Evolutionary conservation across 2,329 filamentous ascomycete species (phyloP).

Genomic region (Penicillium sp.): DNA sequence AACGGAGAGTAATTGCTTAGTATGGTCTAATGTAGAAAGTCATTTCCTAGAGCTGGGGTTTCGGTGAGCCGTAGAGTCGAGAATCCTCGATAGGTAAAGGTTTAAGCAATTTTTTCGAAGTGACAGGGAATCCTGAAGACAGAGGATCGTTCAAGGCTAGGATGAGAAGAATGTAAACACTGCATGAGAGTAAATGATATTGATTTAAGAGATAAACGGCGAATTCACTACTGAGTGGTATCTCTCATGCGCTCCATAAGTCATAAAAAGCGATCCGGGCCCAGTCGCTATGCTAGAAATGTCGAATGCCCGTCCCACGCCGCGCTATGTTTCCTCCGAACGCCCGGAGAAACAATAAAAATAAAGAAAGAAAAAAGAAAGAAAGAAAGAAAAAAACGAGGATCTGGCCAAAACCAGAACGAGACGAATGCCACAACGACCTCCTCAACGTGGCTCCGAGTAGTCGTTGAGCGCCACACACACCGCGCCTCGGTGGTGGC

Average conservation of each 20-base stretch:
- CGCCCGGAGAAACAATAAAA: conserved; percentile 3
- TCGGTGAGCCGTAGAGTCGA: too few species aligned
- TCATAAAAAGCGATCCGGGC: conserved; percentile 4
- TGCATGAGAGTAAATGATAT: not conserved
- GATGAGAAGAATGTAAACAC: not conserved
- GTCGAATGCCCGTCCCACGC: conserved; percentile 11
- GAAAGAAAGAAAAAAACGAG: not conserved
- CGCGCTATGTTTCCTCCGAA: conserved; percentile 26
- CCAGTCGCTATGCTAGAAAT: not conserved
- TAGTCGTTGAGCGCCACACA: conserved; percentile 94
- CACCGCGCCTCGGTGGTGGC: conserved; percentile 88
- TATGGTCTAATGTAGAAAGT: too few species aligned
- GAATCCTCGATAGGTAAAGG: not conserved
- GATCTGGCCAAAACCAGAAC: not conserved
- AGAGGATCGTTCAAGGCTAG: not conserved
- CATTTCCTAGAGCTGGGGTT: not conserved
- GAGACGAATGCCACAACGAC: not conserved
- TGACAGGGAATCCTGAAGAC: too few species aligned
- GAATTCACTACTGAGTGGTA: not conserved
- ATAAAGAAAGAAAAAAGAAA: not conserved
- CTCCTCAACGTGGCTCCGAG: conserved; percentile 50
- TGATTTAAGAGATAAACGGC: not conserved
- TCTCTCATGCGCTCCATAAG: not conserved
- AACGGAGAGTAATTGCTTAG: not conserved
- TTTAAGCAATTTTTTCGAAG: not conserved